Conservation (phyloP, 2,329 filamentous ascomycete genomes). For the Hymenoscyphus linearis region DNA sequence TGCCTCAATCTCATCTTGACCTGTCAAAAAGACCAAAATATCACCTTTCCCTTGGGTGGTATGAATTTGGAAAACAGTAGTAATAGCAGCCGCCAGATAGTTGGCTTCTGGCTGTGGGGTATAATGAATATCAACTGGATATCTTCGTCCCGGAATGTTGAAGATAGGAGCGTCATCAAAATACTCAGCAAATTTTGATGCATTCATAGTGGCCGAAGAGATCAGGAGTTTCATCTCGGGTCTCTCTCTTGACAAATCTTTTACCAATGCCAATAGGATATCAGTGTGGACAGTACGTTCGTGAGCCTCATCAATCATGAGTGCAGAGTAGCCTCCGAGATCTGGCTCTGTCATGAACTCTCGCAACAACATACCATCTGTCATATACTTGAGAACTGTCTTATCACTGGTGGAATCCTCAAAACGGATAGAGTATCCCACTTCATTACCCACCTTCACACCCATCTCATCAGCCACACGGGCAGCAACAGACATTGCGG, state of each 20-base stretch:
- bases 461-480: conserved; percentile 94
- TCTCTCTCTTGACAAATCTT: conserved; percentile 77
- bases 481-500: conserved; percentile 94
- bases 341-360: conserved; percentile 88
- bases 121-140: conserved; percentile 88
- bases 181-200: conserved; percentile 84
- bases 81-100: conserved; percentile 85
- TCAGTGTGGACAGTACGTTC: conserved; percentile 89
- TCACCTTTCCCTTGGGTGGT: conserved; percentile 79
- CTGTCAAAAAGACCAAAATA: conserved; percentile 90
- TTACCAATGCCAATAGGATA: conserved; percentile 80
- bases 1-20: conserved; percentile 92
- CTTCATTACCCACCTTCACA: conserved; percentile 82
- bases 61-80: conserved; percentile 93
- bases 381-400: conserved; percentile 93
- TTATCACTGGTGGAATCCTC: conserved; percentile 90
- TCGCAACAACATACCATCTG: conserved; percentile 88
- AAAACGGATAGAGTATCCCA: conserved; percentile 92
- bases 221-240: conserved; percentile 88
- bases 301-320: conserved; percentile 98
- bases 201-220: conserved; percentile 91
- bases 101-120: conserved; percentile 89
- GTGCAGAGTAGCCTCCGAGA: conserved; percentile 71
- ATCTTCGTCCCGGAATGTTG: conserved; percentile 84
- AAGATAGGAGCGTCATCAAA: conserved; percentile 93